Evolutionary conservation across 1,284 basidiomycete species (phyloP), one percentile per base, ranked within the genome.

Genomic region (Malassezia slooffiae): DNA sequence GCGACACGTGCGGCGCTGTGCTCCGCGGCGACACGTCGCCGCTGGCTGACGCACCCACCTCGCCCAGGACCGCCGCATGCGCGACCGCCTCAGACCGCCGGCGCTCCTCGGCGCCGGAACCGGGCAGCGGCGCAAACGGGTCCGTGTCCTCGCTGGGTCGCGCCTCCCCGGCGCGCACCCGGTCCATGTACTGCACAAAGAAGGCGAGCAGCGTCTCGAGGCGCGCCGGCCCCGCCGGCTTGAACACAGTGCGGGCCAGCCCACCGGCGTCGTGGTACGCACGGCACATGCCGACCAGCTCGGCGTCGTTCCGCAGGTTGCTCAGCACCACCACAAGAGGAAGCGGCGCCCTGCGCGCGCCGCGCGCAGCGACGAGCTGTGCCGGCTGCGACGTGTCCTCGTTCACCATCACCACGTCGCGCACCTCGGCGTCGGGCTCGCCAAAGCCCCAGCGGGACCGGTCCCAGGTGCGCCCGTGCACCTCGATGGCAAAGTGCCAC

Each of bases 211-310:
- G 77, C 12, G 75, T 67, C 26, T 80, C 77, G 41, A 93, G 74
- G 23, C 81, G 79, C 37, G 79, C 78, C 0, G 88, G 89, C 1
- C 88, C 87, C 21, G 81, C 80, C 3, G 89, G 89, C 70, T 95
- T 95, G 75, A 83, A 85, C 17, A 91, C 72, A 28, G 88, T 75
- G 12, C 85, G 79, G 67, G 83, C 85, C 69, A 86, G 83, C 22
- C 88, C 87, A 15, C 88, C 88, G n/a, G 80, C 77, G 21, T 75
- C 75, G 61, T 86, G 83, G 61, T 83, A 82, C 19, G 80, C 79
- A 50, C 75, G 77, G 45, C 50, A 80, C 76, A 37, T 79, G 74
- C 20, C 74, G 70, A 77, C 81, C 76, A 50, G 70, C 32, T 75
- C 72, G 5, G 79, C 74, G 64, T 78, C 81, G 21, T 81, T 80